Evolutionary conservation across 495 filamentous ascomycete genomes (phyloP).

Genomic region (Beverwykella pulmonaria): DNA sequence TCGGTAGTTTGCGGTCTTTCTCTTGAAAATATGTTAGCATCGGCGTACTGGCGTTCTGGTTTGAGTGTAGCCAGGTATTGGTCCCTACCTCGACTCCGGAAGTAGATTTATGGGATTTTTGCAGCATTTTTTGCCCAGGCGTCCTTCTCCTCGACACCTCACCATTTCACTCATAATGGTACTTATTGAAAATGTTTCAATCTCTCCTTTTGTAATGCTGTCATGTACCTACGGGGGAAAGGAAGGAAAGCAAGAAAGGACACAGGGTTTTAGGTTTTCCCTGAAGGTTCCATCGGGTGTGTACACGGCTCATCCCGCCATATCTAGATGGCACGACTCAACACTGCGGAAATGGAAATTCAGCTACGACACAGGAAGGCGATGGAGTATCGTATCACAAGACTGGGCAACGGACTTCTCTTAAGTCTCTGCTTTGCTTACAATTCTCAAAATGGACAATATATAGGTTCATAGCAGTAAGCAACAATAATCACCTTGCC

Average conservation of each 20-base stretch:
- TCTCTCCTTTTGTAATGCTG: conserved; percentile 22
- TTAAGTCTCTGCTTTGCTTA: too few relatives aligned
- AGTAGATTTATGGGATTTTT: background rate
- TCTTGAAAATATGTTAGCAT: conserved; percentile 18
- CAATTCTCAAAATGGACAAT: background rate
- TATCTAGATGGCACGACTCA: background rate
- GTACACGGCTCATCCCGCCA: background rate
- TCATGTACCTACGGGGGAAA: conserved; percentile 22
- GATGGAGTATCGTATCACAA: background rate
- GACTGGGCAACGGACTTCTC: background rate
- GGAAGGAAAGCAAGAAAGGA: background rate
- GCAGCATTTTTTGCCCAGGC: background rate
- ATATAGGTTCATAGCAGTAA: background rate
- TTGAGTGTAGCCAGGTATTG: conserved; percentile 3
- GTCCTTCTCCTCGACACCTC: background rate
- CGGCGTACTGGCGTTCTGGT: conserved; percentile 16
- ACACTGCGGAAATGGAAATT: background rate
- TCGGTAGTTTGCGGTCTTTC: background rate
- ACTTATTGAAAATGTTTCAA: conserved; percentile 8
- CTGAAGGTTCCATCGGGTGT: background rate
- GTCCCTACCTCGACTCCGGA: conserved; percentile 1
- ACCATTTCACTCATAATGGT: background rate
- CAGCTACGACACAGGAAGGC: background rate
- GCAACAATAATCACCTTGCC: background rate
- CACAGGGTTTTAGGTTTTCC: background rate